Base-by-base conservation (phyloP, 208 protist genomes). In the Leishmania amazonensis region DNA sequence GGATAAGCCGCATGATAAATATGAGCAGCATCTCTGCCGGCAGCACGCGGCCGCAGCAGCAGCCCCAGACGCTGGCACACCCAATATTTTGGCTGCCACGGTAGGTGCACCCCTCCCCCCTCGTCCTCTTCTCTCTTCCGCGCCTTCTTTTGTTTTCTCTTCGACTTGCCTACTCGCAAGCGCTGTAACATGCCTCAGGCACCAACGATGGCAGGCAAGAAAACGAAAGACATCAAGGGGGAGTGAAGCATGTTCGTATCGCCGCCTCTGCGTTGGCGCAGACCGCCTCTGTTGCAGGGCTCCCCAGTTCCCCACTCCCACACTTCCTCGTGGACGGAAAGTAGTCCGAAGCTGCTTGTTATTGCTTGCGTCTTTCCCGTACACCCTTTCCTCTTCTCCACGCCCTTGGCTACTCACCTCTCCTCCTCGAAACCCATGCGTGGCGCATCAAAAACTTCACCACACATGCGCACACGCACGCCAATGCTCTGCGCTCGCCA, bases 401-500 rank as follows among this genome's bases (percentile, higher is more conserved):
- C 35, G 8, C 79, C 8, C 31, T 40, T 40, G 13, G 62, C 17
- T 35, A 13, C 31, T 68, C 62, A 9, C 62, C 15, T 40, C 13
- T 40, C 9, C 40, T 19, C 13, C 62, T 40, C 62, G 31, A 35
- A 40, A 15, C 31, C 4, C 31, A 35, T 68, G 31, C 62, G 62
- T 3, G 62, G 31, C 31, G 28, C 24, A 62, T 62, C 57, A 62
- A 21, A 24, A 19, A 31, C 35, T 28, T 21, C 53, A 57, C 53
- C 28, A 68, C 57, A 40, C 38, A 83, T 45, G 31, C 54, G 65
- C 79, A 81, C 38, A 70, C 67, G 24, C 65, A 3, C 65, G 21
- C 8, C 31, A 24, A 47, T 47, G 65, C 40, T 47, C 38, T 72
- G 19, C 40, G 9, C 38, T 47, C 24, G 8, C 65, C 65, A 49